Evolutionary conservation across 352 stramenopile species (phyloP).

Genomic region (Pythium pyrilobum): DNA sequence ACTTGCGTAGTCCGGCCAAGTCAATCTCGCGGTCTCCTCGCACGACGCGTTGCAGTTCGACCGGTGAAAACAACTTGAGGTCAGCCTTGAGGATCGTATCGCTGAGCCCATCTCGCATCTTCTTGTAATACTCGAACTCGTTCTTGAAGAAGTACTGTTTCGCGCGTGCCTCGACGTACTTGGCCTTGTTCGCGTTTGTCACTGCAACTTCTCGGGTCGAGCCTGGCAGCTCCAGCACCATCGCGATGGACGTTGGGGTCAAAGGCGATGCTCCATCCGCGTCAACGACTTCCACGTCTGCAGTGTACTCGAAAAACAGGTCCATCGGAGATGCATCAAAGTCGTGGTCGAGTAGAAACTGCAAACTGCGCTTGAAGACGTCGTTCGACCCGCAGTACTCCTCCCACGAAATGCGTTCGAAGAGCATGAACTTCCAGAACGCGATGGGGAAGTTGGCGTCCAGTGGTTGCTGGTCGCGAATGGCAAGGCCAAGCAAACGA

Average conservation of each 20-base stretch:
- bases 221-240: slow-evolving; percentile 59
- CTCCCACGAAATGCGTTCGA: slow-evolving; percentile 45
- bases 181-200: slow-evolving; percentile 63
- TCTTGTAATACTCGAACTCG: slow-evolving; percentile 50
- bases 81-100: slow-evolving; percentile 50
- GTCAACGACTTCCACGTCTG: slow-evolving; percentile 32
- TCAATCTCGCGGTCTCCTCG: slow-evolving; percentile 50
- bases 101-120: slow-evolving; percentile 48
- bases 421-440: slow-evolving; percentile 67
- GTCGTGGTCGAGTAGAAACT: slow-evolving; percentile 62
- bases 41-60: slow-evolving; percentile 47
- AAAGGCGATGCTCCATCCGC: not conserved
- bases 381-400: slow-evolving; percentile 54
- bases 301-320: slow-evolving; percentile 66
- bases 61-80: slow-evolving; percentile 50
- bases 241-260: slow-evolving; percentile 18
- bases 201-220: slow-evolving; percentile 29
- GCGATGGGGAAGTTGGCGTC: slow-evolving; percentile 47
- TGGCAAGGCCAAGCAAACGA: slow-evolving; percentile 55
- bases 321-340: slow-evolving; percentile 50
- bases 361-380: slow-evolving; percentile 53
- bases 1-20: slow-evolving; percentile 40
- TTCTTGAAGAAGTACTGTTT: slow-evolving; percentile 61
- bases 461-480: slow-evolving; percentile 67
- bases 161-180: slow-evolving; percentile 58